A percentile compares a stretch with the other conserved stretches of the same genome.
phyloP scores from a whole-genome alignment of 331 rosid genomes.

The Quercus phellos region DNA sequence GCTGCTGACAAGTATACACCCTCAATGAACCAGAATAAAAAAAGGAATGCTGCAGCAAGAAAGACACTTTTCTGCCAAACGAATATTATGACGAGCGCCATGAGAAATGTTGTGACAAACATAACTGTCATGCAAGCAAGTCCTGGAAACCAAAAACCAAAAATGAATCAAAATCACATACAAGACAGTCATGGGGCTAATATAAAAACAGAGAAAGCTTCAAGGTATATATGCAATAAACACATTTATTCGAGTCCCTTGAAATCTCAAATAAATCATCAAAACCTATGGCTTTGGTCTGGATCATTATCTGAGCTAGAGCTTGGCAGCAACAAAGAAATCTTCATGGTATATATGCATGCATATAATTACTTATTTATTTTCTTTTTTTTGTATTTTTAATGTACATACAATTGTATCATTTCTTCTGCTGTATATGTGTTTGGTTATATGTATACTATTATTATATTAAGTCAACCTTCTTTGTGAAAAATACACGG shows the following conservation, averaged over 20 bases:
- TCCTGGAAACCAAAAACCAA: constrained; percentile 52
- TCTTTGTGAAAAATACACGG: not conserved
- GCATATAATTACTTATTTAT: not conserved
- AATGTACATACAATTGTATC: not conserved
- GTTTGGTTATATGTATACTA: not conserved
- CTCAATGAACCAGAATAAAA: constrained; percentile 81
- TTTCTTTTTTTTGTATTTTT: not conserved
- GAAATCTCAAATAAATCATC: not conserved
- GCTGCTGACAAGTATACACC: constrained; percentile 71
- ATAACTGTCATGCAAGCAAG: constrained; percentile 88
- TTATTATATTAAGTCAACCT: not conserved
- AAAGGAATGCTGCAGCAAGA: constrained; percentile 52
- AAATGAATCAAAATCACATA: constrained; percentile 10
- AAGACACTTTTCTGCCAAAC: constrained; percentile 76
- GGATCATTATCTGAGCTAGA: not conserved
- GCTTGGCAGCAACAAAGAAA: not conserved
- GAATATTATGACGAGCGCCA: constrained; percentile 69
- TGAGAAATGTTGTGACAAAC: constrained; percentile 84
- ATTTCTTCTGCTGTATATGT: not conserved
- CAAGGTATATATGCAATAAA: no score
- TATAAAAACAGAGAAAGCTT: not conserved
- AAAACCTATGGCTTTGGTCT: not conserved
- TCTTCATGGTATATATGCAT: not conserved
- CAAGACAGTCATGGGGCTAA: not conserved
- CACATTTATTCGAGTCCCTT: not conserved